A percentile compares a stretch with the other conserved stretches of the same genome.
Evolutionary conservation across 805 yeast genomes (phyloP).

Genomic region (Kuraishia floccosa): DNA sequence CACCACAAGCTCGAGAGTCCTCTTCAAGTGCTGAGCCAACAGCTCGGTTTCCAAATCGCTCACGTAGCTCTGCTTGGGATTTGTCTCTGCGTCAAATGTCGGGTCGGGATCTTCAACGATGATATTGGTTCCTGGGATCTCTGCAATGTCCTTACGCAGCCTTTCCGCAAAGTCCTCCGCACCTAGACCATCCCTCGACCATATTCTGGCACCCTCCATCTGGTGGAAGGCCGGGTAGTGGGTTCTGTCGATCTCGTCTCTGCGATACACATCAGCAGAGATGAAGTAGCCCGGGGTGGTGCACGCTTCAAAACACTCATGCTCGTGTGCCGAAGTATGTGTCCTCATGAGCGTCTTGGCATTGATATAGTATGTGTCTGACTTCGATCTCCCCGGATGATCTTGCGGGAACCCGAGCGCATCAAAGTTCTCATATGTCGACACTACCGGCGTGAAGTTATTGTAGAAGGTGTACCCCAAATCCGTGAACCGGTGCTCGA

Average conservation of each 20-base stretch:
- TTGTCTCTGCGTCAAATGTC: constrained; percentile 36
- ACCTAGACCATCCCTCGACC: constrained; percentile 43
- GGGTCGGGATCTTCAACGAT: constrained; percentile 69
- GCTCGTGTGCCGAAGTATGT: constrained; percentile 96
- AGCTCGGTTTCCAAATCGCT: constrained; percentile 55
- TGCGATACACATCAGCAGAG: constrained; percentile 90
- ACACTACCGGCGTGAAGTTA: constrained; percentile 74
- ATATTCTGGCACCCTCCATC: constrained; percentile 89
- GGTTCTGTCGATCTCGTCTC: constrained; percentile 91
- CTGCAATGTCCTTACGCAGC: constrained; percentile 46
- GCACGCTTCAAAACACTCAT: constrained; percentile 60
- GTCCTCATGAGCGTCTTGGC: constrained; percentile 66
- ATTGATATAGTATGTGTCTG: constrained; percentile 90
- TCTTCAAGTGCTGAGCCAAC: constrained; percentile 67
- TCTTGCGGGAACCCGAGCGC: constrained; percentile 82
- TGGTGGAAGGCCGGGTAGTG: constrained; percentile 98
- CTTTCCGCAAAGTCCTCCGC: constrained; percentile 24
- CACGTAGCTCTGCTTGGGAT: constrained; percentile 80
- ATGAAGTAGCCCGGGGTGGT: constrained; percentile 81
- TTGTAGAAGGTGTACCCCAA: constrained; percentile 72
- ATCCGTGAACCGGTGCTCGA: constrained; percentile 55
- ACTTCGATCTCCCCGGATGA: constrained; percentile 87
- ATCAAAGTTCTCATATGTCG: constrained; percentile 80
- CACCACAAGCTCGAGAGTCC: constrained; percentile 76
- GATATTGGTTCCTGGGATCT: constrained; percentile 57